Evolutionary conservation across 352 stramenopile species (phyloP).

Genomic region (Achlya hypogyna): DNA sequence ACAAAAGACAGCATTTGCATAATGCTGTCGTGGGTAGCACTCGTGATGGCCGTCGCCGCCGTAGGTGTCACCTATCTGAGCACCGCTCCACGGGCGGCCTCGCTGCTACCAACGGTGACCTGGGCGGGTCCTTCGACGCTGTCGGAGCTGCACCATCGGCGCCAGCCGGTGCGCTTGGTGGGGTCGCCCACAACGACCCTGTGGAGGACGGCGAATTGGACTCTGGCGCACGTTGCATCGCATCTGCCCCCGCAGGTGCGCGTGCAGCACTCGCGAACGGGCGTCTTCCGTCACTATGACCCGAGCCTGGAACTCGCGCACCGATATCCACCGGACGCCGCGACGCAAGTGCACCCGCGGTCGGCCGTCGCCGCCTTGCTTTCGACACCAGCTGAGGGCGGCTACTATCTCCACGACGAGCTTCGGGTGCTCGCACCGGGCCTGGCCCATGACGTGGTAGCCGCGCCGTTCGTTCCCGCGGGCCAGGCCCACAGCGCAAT

Average conservation of each 20-base stretch:
- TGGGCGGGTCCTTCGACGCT: background rate
- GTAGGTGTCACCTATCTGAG: no score
- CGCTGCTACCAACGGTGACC: no score
- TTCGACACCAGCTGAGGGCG: background rate
- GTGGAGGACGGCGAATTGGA: constrained; percentile 18
- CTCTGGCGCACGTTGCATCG: background rate
- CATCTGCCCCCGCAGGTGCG: background rate
- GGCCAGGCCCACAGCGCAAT: background rate
- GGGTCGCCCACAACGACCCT: background rate
- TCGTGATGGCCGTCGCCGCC: no score
- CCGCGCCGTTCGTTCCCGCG: background rate
- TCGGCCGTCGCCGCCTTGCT: background rate
- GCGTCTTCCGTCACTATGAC: constrained; percentile 15
- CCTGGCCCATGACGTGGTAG: background rate
- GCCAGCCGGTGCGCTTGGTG: background rate
- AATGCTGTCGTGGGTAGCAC: no score
- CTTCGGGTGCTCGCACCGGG: background rate
- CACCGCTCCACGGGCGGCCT: background rate
- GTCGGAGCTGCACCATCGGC: background rate
- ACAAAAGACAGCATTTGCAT: no score
- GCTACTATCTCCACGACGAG: constrained; percentile 18
- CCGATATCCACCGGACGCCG: background rate
- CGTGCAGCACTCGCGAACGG: background rate
- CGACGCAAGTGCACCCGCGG: background rate
- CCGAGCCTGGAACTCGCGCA: constrained; percentile 8